Evolutionary conservation across 2,329 filamentous ascomycete species (phyloP).

Genomic region (Trichoderma sp.): DNA sequence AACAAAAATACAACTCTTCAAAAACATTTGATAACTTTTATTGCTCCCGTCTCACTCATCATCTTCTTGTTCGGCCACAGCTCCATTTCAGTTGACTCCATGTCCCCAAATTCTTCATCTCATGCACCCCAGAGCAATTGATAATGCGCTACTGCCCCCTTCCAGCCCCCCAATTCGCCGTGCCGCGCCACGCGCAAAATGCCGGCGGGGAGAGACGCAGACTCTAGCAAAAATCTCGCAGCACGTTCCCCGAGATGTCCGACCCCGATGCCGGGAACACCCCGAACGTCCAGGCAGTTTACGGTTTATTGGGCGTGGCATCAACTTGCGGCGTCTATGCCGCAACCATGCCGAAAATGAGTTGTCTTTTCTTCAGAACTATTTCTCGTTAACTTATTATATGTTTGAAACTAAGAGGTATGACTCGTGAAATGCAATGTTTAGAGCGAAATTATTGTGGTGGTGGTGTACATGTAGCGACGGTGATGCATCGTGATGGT

Average conservation of each 20-base stretch:
- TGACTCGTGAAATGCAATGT: neutral
- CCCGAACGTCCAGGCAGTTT: neutral
- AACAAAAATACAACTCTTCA: neutral
- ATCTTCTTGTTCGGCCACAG: neutral
- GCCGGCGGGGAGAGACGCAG: neutral
- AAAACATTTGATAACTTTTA: slow-evolving; percentile 14
- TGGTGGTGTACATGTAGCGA: neutral
- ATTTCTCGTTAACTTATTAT: neutral
- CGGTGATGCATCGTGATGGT: neutral
- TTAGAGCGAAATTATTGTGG: neutral
- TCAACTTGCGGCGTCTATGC: neutral
- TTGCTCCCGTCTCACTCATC: neutral
- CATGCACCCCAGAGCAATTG: neutral
- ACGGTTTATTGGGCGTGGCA: neutral
- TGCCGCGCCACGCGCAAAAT: slow-evolving; percentile 18
- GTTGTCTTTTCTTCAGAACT: neutral
- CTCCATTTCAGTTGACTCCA: neutral
- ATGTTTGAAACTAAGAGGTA: neutral
- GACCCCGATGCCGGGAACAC: slow-evolving; percentile 6
- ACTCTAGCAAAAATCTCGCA: slow-evolving; percentile 14
- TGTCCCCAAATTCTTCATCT: neutral
- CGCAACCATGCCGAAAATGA: neutral
- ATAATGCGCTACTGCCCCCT: neutral
- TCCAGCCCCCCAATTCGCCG: neutral
- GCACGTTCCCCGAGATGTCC: slow-evolving; percentile 13